phyloP scores from a whole-genome alignment of 2,329 filamentous ascomycete genomes.

The Chaetoscypha palmicola region DNA sequence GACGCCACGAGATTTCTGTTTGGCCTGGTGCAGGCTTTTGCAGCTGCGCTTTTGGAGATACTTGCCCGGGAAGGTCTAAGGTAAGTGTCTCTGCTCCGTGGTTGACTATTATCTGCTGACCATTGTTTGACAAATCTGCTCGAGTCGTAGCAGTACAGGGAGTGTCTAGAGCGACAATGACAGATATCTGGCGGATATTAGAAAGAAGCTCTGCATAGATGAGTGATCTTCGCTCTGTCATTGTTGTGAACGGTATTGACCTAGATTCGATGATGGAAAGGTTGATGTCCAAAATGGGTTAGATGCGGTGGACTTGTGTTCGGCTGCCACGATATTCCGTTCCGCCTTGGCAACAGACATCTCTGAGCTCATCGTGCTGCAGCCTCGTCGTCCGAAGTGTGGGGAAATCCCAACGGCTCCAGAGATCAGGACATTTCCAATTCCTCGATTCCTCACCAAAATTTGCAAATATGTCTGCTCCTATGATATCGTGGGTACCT shows the following conservation, averaged over 20 bases:
- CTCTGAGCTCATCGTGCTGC: conserved; percentile 10
- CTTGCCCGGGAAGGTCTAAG: conserved; percentile 35
- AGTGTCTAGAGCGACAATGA: conserved; percentile 45
- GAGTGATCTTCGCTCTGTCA: conserved; percentile 12
- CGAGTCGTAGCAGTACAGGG: conserved; percentile 25
- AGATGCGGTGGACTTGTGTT: too few relatives aligned
- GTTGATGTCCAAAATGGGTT: too few relatives aligned
- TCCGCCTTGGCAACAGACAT: too few relatives aligned
- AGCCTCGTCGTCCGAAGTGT: conserved; percentile 15
- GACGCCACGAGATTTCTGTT: conserved; percentile 44
- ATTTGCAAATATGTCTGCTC: conserved; percentile 30
- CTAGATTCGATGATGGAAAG: too few relatives aligned
- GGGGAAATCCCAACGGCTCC: conserved; percentile 16
- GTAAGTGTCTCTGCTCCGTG: conserved; percentile 38
- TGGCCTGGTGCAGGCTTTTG: conserved; percentile 24
- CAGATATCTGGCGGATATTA: conserved; percentile 57
- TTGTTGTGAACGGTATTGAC: too few relatives aligned
- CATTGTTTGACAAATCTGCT: conserved; percentile 37
- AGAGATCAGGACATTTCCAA: conserved; percentile 13
- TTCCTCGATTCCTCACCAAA: background rate
- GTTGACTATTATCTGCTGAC: conserved; percentile 40
- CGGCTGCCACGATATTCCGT: too few relatives aligned
- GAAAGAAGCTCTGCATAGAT: conserved; percentile 60
- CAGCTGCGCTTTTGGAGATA: conserved; percentile 14
- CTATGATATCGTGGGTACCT: conserved; percentile 39